These are phyloP conservation scores for Coemansia sp. DNA, from an alignment of 192 early-diverging fungal genomes.

Conservation along the genomic window DNA sequence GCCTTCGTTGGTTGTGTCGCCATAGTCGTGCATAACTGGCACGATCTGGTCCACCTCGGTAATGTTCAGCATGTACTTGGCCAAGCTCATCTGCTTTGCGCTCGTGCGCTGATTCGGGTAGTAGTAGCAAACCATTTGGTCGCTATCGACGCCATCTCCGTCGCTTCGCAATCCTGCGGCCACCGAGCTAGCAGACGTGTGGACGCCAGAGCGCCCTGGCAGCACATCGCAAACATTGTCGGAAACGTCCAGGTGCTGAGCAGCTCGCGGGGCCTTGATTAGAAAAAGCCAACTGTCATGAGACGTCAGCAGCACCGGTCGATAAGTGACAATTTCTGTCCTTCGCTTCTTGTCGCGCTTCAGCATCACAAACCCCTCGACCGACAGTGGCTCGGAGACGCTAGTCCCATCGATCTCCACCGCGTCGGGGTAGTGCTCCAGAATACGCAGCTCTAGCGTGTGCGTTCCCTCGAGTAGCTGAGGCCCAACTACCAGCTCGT, in stretches of 20 bases:
- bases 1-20: not conserved
- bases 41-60: constrained; percentile 40
- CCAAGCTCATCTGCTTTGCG: constrained; percentile 44
- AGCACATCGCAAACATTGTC: constrained; percentile 4
- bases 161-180: not conserved
- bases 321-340: constrained; percentile 24
- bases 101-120: constrained; percentile 24
- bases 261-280: constrained; percentile 36
- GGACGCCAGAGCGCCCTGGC: not conserved
- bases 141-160: not conserved
- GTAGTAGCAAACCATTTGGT: constrained; percentile 21
- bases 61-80: constrained; percentile 44
- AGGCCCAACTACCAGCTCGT: constrained; percentile 29
- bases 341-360: constrained; percentile 32
- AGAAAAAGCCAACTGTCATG: constrained; percentile 42
- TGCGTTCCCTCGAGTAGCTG: constrained; percentile 42
- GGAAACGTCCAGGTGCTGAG: constrained; percentile 26
- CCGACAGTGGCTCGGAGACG: constrained; percentile 27
- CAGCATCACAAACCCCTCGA: constrained; percentile 48
- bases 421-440: constrained; percentile 43
- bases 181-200: not conserved
- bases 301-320: constrained; percentile 32
- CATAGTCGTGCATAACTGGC: constrained; percentile 14
- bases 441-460: constrained; percentile 36
- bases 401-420: constrained; percentile 6